phyloP scores from a whole-genome alignment of 352 stramenopile species.

The Salisapilia sapeloensis region DNA sequence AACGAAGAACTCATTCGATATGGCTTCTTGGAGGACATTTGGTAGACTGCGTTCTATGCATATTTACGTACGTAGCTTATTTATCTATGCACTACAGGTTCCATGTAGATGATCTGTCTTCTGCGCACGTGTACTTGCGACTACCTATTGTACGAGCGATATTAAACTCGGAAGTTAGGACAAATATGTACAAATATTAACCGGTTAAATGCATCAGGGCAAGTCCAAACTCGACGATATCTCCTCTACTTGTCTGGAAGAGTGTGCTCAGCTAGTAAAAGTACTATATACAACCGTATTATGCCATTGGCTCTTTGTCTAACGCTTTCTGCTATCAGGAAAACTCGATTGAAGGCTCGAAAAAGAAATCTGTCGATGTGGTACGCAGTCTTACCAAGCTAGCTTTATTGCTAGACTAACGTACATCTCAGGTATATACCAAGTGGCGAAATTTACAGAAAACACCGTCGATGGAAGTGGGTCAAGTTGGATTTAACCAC shows the following conservation, averaged over 20 bases:
- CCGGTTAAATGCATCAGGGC: no score
- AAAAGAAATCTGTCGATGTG: slow-evolving; percentile 81
- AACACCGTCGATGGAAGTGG: slow-evolving; percentile 78
- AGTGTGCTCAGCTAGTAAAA: slow-evolving; percentile 87
- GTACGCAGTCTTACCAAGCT: slow-evolving; percentile 8
- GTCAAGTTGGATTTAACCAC: slow-evolving; percentile 77
- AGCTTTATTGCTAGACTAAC: no score
- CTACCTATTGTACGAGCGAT: slow-evolving; percentile 55
- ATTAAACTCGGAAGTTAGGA: slow-evolving; percentile 1
- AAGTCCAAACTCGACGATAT: slow-evolving; percentile 64
- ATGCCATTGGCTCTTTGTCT: no score
- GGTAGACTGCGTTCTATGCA: slow-evolving; percentile 12
- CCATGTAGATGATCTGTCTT: slow-evolving; percentile 96
- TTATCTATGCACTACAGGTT: slow-evolving; percentile 42
- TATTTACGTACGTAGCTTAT: background rate
- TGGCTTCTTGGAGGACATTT: slow-evolving; percentile 90
- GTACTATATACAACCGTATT: no score
- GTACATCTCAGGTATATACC: slow-evolving; percentile 81
- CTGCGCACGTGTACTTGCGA: slow-evolving; percentile 96
- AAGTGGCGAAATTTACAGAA: slow-evolving; percentile 89
- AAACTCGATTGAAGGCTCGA: slow-evolving; percentile 90
- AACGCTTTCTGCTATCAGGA: slow-evolving; percentile 14
- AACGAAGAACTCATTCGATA: slow-evolving; percentile 99
- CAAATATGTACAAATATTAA: no score
- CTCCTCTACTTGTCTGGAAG: slow-evolving; percentile 63